Conservation (phyloP, 805 yeast genomes). For the Wickerhamiella parazyma region DNA sequence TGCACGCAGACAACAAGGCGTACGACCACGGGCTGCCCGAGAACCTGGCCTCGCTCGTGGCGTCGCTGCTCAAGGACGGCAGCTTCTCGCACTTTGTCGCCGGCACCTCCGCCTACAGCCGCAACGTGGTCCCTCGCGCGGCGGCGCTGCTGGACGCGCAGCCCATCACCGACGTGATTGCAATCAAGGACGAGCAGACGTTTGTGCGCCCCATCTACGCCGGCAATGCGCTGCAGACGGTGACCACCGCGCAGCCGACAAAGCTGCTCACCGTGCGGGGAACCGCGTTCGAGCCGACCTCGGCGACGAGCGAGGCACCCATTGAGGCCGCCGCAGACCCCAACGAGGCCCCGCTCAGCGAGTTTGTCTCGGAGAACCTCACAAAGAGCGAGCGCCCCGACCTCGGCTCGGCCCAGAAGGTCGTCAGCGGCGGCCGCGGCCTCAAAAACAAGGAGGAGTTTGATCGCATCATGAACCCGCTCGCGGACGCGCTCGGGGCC, state of each 20-base stretch:
- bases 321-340: slow-evolving; percentile 20
- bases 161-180: slow-evolving; percentile 72
- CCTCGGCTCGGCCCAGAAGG: slow-evolving; percentile 63
- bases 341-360: slow-evolving; percentile 28
- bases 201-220: slow-evolving; percentile 93
- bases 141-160: slow-evolving; percentile 78
- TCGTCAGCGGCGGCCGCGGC: slow-evolving; percentile 91
- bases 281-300: slow-evolving; percentile 52
- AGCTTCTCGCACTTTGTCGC: slow-evolving; percentile 59
- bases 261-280: slow-evolving; percentile 69
- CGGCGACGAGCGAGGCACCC: slow-evolving; percentile 32
- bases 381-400: slow-evolving; percentile 81
- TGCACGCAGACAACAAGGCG: slow-evolving; percentile 43
- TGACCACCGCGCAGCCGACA: slow-evolving; percentile 51
- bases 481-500: slow-evolving; percentile 73
- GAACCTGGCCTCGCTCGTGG: slow-evolving; percentile 54
- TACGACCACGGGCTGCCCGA: slow-evolving; percentile 67
- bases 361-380: slow-evolving; percentile 66
- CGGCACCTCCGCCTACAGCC: slow-evolving; percentile 79
- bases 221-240: slow-evolving; percentile 82
- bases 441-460: slow-evolving; percentile 81
- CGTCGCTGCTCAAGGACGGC: slow-evolving; percentile 31
- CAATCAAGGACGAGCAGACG: slow-evolving; percentile 50
- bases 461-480: slow-evolving; percentile 60
- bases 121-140: slow-evolving; percentile 71